Evolutionary conservation across 495 filamentous ascomycete species (phyloP), one percentile per base, ranked within the genome.

Genomic region (Trichocladium antarcticum): DNA sequence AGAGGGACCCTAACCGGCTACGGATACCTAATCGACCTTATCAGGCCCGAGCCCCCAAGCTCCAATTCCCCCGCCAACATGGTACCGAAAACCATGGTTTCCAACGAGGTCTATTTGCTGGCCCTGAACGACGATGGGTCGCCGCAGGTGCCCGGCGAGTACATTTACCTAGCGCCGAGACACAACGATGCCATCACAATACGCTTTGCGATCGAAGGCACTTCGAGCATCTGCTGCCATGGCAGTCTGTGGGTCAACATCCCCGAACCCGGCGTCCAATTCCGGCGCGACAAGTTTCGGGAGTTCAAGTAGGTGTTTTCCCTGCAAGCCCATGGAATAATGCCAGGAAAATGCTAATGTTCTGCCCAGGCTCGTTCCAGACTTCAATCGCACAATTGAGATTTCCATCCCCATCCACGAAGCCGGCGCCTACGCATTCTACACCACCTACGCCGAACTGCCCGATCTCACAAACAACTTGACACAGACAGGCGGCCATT

Each of bases 201-300:
- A 37, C 81, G 93, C 21, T 96, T 99, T 65, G 79, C 85, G 36
- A 93, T 99, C 58, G 89, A 96, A 65, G 93, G 93, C 42, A 89
- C 87, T 37, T 95, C 89, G 65, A 93, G 92, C 34, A 93, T 97
- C 70, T 95, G 88, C 67, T 77, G 87, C 42, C 73, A 95, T 61
- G 93, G 93, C 35, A 93, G 84, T 56, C 72, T 99, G 44, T 97
- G 92, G 90, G 84, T 92, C 48, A 97, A 99, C 65, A 83, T 95
- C 46, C 93, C 93, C 2, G 77, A 80, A 51, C 73, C 76, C 53
- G 87, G 82, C 38, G 70, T 77, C 47, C 68, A 75, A 11, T 97
- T 96, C 58, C 72, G 76, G 40, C 80, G 93, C 49, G 71, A 82
- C 55, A 74, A 76, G 8, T 99, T 90, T 60, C 78, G 79, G 51